Evolutionary conservation across 352 stramenopile genomes (phyloP), one percentile per base, ranked within the genome.

Genomic region (Phytophthora pinifolia): DNA sequence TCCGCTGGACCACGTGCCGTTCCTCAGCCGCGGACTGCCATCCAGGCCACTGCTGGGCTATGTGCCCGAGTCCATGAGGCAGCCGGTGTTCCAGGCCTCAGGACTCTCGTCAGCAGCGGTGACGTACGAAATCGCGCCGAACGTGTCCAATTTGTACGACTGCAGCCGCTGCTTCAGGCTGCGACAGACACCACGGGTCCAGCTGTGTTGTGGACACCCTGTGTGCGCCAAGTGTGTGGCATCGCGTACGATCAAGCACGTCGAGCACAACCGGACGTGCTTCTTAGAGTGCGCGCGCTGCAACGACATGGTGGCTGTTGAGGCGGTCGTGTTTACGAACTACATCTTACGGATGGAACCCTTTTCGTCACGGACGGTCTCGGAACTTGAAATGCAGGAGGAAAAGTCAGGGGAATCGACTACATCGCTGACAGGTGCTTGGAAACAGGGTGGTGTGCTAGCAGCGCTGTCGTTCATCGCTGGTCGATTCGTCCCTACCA

Each of bases 1-100:
- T 44, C 62, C 76, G 13, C 62, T 91, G 48, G 83, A 94, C 54
- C 83, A 93, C 63, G 71, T 93, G 46, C 79, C 72, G 27, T 89
- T 88, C 44, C 60, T 79, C 17, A 67, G 83, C 63, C 74, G 76
- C 13, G 79, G 83, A 0, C 45, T 76, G 36, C 80, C 80, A 6
- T 90, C 80, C 15, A 70, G 75, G 20, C 80, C 80, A 13, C 60
- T 90, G 29, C 67, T 81, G 48, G 77, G 74, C 3, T 88, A 68
- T 35, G 54, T 75, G 9, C 57, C 54, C 0, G 32, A 52, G 4
- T 33, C 46, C 12, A 10, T 10, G 7, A 49, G 45, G 14, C 13
- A 37, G 3, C 45, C 33, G 9, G 18, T 43, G 27, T 70, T 62
- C 35, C 52, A 62, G n/a, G 45, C 46, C 0, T 22, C 62, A 14